Conservation (phyloP, 2,329 filamentous ascomycete genomes). For the Neopestalotiopsis rosae region DNA sequence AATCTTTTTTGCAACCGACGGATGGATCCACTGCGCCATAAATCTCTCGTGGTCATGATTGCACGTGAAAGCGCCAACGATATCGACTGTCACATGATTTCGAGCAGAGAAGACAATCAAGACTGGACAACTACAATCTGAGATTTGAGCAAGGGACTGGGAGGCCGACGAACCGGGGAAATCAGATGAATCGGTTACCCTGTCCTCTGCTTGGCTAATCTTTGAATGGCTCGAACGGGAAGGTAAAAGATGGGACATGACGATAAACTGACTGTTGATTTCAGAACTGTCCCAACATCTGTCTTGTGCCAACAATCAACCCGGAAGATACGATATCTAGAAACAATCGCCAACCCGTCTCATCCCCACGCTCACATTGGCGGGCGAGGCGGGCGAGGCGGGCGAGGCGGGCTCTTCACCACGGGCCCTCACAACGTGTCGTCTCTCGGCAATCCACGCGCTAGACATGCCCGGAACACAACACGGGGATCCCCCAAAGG, state of each 20-base stretch:
- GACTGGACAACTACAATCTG: not conserved
- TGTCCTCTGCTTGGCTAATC: not conserved
- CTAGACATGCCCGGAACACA: not conserved
- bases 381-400: not conserved
- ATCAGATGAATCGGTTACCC: not conserved
- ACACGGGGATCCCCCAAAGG: conserved; percentile 13
- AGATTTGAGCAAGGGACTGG: not conserved
- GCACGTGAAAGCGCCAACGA: not conserved
- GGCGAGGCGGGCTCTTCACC: too few species aligned
- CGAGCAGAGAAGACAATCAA: not conserved
- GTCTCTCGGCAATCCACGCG: not conserved
- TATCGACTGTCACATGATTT: not conserved
- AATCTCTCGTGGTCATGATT: not conserved
- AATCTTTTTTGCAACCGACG: not conserved
- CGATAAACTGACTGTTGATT: not conserved
- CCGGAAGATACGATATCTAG: not conserved
- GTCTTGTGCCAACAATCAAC: not conserved
- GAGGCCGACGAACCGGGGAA: not conserved
- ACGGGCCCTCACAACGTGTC: not conserved
- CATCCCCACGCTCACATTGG: not conserved
- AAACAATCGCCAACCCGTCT: not conserved
- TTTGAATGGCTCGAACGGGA: not conserved
- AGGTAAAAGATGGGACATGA: not conserved
- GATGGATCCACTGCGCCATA: not conserved
- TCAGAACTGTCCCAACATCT: not conserved